phyloP scores from a whole-genome alignment of 2,329 filamentous ascomycete species.

The Pseudopyrenochaeta lycopersici region DNA sequence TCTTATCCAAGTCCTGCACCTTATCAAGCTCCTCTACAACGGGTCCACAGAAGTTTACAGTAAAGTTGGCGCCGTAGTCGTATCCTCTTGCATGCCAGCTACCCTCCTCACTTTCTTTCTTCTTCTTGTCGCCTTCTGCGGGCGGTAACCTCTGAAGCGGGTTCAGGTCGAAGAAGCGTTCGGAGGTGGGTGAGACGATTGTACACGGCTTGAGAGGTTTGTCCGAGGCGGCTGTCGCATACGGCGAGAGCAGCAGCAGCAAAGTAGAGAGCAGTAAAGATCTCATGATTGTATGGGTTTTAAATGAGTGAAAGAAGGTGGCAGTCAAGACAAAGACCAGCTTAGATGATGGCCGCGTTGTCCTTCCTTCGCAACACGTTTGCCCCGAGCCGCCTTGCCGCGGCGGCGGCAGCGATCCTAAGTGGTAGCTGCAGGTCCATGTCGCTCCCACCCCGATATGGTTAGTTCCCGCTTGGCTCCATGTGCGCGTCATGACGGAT shows the following conservation, averaged over 20 bases:
- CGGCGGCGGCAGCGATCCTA: neutral
- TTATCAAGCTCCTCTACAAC: conserved; percentile 73
- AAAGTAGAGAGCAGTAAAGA: conserved; percentile 35
- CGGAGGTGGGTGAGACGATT: conserved; percentile 67
- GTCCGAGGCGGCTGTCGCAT: conserved; percentile 48
- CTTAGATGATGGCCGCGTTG: conserved; percentile 8
- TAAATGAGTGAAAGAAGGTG: conserved; percentile 10
- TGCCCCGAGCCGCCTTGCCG: conserved; percentile 17
- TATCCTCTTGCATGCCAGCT: conserved; percentile 74
- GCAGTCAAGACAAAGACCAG: conserved; percentile 1
- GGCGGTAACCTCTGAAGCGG: conserved; percentile 63
- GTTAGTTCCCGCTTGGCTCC: conserved; percentile 12
- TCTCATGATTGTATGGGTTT: conserved; percentile 33
- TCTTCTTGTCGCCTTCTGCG: conserved; percentile 48
- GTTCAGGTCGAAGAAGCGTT: conserved; percentile 71
- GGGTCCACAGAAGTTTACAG: conserved; percentile 80
- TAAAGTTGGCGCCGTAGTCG: conserved; percentile 84
- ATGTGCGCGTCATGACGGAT: conserved; percentile 39
- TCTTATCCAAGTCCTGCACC: conserved; percentile 70
- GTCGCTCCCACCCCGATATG: neutral
- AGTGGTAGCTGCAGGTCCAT: conserved; percentile 22
- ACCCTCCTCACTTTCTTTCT: conserved; percentile 65
- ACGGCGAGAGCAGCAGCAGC: conserved; percentile 40
- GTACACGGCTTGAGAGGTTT: conserved; percentile 66
- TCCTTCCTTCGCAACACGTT: conserved; percentile 30